Evolutionary conservation across 768 basidiomycete species (phyloP).

Genomic region (Cantharellus anzutake): DNA sequence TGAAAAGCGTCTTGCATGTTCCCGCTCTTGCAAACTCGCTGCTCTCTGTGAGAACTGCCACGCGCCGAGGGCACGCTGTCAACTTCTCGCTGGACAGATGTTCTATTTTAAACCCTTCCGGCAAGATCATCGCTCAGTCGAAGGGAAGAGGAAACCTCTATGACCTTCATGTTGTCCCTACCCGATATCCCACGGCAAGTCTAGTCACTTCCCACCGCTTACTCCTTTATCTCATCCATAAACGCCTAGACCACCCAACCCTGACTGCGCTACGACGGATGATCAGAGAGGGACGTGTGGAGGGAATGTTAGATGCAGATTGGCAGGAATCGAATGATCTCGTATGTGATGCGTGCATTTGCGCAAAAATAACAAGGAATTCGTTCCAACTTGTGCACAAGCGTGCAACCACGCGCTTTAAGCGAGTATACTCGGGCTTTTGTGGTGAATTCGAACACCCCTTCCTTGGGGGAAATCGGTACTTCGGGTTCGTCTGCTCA

Average conservation of each 20-base stretch:
- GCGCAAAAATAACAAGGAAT: not conserved
- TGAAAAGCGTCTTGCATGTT: not conserved
- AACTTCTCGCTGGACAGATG: not conserved
- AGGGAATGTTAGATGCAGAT: not conserved
- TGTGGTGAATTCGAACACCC: not conserved
- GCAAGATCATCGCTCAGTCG: not conserved
- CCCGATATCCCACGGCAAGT: not conserved
- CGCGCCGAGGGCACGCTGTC: not conserved
- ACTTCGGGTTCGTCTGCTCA: not conserved
- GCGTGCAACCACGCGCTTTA: not conserved
- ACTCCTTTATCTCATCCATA: not conserved
- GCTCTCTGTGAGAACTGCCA: not conserved
- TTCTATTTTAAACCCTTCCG: not conserved
- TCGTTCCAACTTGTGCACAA: not conserved
- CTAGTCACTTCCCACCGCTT: not conserved
- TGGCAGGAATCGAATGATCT: not conserved
- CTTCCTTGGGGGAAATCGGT: not conserved
- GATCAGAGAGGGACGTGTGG: not conserved
- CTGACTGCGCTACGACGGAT: not conserved
- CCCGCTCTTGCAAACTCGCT: not conserved
- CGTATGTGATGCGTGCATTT: not conserved
- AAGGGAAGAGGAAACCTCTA: not conserved
- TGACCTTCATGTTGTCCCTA: not conserved
- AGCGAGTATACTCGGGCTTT: not conserved
- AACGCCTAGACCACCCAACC: not conserved